Conservation (phyloP, 2,329 filamentous ascomycete genomes). For the Aspergillus pseudonomiae region DNA sequence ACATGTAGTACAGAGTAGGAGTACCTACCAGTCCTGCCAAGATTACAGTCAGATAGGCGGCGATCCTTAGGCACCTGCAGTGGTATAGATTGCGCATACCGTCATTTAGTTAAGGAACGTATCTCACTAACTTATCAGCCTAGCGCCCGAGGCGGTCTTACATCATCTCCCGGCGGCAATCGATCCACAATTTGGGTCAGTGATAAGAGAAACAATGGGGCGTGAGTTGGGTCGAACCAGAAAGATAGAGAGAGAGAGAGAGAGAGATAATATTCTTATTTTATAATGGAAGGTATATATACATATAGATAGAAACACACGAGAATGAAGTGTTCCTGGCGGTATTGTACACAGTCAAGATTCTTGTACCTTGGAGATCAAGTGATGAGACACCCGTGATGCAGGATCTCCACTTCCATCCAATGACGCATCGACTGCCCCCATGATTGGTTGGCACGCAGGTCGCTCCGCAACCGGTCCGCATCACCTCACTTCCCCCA, state of each 20-base stretch:
- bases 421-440: constrained; percentile 26
- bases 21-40: background rate
- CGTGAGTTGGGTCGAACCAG: no score
- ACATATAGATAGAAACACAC: background rate
- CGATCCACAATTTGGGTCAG: no score
- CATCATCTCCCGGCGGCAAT: constrained; percentile 12
- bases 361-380: constrained; percentile 9
- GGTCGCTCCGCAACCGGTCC: constrained; percentile 28
- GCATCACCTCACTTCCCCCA: constrained; percentile 28
- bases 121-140: background rate
- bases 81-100: background rate
- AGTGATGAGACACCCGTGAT: constrained; percentile 20
- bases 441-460: constrained; percentile 23
- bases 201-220: no score
- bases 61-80: background rate
- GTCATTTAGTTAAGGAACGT: background rate
- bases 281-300: no score
- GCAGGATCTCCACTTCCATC: constrained; percentile 16
- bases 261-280: no score
- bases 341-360: background rate
- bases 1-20: no score
- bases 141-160: constrained; percentile 11
- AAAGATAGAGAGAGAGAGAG: no score
- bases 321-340: background rate
- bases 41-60: background rate